Base-by-base conservation (phyloP, 305 asterid genomes). In the Fraxinus ornus region DNA sequence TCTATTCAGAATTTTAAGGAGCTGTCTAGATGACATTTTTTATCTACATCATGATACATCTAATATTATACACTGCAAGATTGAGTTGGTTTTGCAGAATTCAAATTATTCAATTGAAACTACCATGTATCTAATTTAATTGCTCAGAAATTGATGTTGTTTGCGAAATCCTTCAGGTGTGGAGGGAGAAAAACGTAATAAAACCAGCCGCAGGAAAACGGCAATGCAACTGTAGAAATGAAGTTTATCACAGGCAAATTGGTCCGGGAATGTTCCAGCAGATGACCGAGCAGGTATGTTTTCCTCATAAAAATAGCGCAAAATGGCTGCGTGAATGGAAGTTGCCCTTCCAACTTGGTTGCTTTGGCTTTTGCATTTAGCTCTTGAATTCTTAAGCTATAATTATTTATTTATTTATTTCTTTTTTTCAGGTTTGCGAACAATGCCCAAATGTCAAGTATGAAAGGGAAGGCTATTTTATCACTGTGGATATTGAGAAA, bases 211-310 rank as follows among this genome's bases (percentile, higher is more conserved):
- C 97, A 28, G 99, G 99, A 72, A 95, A 93, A 93, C 94, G 98
- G 86, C 92, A 90, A 36, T 95, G 99, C 89, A 95, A 95, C 86
- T 95, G 98, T 89, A 87, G 97, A 85, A 93, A 95, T 86, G 98
- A 95, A 88, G 98, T 95, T 82, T 92, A 95, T 86, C 98, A 95
- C 92, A 93, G 85, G 89, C 98, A 95, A 93, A 93, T 94, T 87
- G 99, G 98, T 73, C 99, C 97, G 1, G 98, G 99, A 81, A 95
- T 95, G 99, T 95, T 91, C 88, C 99, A 95, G 89, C 99, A 95
- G 91, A 94, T 94, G 99, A 95, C 99, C 7, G 98, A 95, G 88
- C 97, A 95, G 97, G 99, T 93, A 86, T 57, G 52, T 55, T 47
- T 64, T 76, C 30, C 19, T 66, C 72, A 9, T 41, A 19, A 22